Conservation (phyloP, 148 eudicot genomes). For the Vaccinium macrocarpon region DNA sequence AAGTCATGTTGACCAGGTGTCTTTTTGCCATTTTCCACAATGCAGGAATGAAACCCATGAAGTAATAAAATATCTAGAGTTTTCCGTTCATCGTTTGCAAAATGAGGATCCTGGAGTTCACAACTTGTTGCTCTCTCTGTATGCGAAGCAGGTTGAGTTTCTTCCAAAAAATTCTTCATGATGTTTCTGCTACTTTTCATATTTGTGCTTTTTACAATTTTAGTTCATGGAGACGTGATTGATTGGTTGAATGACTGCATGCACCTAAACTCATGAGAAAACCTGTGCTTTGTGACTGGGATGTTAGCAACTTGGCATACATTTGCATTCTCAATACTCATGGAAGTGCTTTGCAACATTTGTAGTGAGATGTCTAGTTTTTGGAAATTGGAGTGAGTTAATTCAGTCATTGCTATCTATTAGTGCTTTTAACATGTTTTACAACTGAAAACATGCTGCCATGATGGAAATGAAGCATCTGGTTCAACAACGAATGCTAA, state of each 20-base stretch:
- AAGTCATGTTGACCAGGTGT: not conserved
- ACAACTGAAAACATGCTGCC: not conserved
- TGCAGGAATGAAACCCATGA: conserved; percentile 99
- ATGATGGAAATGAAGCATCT: not conserved
- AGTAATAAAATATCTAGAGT: conserved; percentile 92
- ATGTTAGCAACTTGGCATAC: not conserved
- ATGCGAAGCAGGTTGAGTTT: conserved; percentile 79
- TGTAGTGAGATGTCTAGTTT: not conserved
- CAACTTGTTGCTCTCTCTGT: conserved; percentile 89
- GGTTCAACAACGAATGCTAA: not conserved
- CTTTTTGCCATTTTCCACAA: not conserved
- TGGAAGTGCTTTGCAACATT: not conserved
- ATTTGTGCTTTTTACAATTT: not conserved
- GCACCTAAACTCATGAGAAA: not conserved
- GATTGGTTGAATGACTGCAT: not conserved
- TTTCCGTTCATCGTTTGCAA: conserved; percentile 79
- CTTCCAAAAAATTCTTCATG: not conserved
- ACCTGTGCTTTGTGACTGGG: not conserved
- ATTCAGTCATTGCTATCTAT: not conserved
- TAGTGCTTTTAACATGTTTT: not conserved
- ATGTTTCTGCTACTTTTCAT: not conserved
- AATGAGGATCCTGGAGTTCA: conserved; percentile 99
- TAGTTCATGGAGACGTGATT: conserved; percentile 3
- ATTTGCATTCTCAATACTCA: not conserved
- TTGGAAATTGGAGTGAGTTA: not conserved